Evolutionary conservation across 2,329 filamentous ascomycete genomes (phyloP).

Genomic region (Dothistroma septosporum): DNA sequence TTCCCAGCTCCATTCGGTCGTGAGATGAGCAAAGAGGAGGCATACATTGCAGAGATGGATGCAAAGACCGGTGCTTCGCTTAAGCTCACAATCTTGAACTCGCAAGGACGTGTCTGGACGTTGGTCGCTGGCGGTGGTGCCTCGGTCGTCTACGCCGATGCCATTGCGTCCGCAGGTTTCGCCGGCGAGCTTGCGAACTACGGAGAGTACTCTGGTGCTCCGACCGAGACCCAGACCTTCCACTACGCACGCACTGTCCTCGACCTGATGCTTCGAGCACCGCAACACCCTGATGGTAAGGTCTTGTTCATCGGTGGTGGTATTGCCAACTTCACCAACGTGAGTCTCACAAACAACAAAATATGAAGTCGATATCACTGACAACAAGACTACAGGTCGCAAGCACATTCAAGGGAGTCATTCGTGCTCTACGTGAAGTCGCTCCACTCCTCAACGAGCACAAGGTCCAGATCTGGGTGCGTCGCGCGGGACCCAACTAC

Average conservation of each 20-base stretch:
- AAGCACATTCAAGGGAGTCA: slow-evolving; percentile 99
- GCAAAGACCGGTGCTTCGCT: slow-evolving; percentile 99
- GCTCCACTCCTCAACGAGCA: slow-evolving; percentile 83
- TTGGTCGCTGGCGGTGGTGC: slow-evolving; percentile 98
- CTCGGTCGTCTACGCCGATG: slow-evolving; percentile 97
- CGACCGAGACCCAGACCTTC: slow-evolving; percentile 97
- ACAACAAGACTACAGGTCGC: slow-evolving; percentile 53
- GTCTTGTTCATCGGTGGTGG: slow-evolving; percentile 99
- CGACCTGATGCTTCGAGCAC: slow-evolving; percentile 93
- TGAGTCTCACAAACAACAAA: slow-evolving; percentile 30
- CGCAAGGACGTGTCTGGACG: slow-evolving; percentile 91
- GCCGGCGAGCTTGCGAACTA: slow-evolving; percentile 98
- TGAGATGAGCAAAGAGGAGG: slow-evolving; percentile 98
- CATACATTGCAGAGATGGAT: slow-evolving; percentile 97
- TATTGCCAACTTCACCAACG: slow-evolving; percentile 99
- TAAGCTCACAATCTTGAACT: slow-evolving; percentile 94
- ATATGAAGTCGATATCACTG: too few species aligned
- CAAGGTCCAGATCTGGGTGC: slow-evolving; percentile 97
- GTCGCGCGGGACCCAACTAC: slow-evolving; percentile 90
- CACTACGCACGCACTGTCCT: slow-evolving; percentile 97
- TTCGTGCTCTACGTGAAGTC: slow-evolving; percentile 89
- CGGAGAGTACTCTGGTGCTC: slow-evolving; percentile 98
- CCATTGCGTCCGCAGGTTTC: slow-evolving; percentile 93
- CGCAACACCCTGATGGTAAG: slow-evolving; percentile 82
- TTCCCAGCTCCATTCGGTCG: slow-evolving; percentile 98